A percentile compares a stretch with the other conserved stretches of the same genome.
phyloP scores from a whole-genome alignment of 495 filamentous ascomycete species.

The Friedmanniomyces simplex region DNA sequence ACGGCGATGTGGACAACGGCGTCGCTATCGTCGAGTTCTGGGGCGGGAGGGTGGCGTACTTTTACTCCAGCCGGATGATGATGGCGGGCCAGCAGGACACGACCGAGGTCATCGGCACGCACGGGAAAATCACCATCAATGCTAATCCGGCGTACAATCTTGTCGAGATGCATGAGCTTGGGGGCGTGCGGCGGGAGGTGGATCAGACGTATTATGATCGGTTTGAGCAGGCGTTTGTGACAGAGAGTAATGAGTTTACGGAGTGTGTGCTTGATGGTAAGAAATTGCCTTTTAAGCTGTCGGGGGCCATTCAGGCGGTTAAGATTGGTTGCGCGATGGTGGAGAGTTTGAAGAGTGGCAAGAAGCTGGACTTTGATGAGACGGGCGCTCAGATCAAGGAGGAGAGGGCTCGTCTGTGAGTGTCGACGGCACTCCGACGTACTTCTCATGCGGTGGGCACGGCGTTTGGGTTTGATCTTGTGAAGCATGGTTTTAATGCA shows the following conservation, averaged over 20 bases:
- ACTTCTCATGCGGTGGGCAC: not conserved
- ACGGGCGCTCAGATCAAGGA: slow-evolving; percentile 29
- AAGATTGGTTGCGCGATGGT: slow-evolving; percentile 50
- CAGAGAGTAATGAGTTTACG: slow-evolving; percentile 52
- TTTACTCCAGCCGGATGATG: slow-evolving; percentile 53
- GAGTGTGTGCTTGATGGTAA: slow-evolving; percentile 42
- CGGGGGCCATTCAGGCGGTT: slow-evolving; percentile 48
- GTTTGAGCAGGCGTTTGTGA: slow-evolving; percentile 54
- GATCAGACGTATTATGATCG: slow-evolving; percentile 50
- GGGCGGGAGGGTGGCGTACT: slow-evolving; percentile 50
- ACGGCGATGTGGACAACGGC: slow-evolving; percentile 53
- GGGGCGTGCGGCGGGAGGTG: slow-evolving; percentile 45
- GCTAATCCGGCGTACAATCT: slow-evolving; percentile 42
- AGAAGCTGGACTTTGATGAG: slow-evolving; percentile 50
- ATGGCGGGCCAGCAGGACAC: slow-evolving; percentile 52
- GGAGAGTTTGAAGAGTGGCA: slow-evolving; percentile 44
- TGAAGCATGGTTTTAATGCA: no score
- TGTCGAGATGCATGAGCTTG: slow-evolving; percentile 41
- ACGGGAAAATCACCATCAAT: slow-evolving; percentile 50
- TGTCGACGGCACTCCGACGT: no score
- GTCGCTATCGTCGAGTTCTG: slow-evolving; percentile 55
- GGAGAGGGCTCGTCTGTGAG: slow-evolving; percentile 17
- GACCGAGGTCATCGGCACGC: slow-evolving; percentile 54
- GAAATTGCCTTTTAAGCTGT: slow-evolving; percentile 44
- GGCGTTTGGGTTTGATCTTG: not conserved